Evolutionary conservation across 1,139 yeast genomes (phyloP), one percentile per base, ranked within the genome.

Genomic region (Wickerhamomyces sp.): DNA sequence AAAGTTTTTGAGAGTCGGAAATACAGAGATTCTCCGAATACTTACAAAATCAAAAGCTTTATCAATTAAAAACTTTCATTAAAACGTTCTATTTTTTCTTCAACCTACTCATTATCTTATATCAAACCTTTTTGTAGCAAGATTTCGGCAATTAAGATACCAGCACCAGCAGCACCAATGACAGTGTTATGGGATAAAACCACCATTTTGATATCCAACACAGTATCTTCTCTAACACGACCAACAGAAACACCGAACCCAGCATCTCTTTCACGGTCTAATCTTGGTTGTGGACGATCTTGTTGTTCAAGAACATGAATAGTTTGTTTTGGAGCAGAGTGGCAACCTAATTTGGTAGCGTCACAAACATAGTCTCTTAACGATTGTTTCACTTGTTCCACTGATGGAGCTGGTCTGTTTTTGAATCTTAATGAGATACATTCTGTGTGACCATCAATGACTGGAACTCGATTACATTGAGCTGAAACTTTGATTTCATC

Each of bases 121-220:
- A 91, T 78, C 59, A 89, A 71, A 48, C 79, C 76, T 72, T 85
- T 89, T 46, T 93, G 93, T 52, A 78, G 70, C 59, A 93, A 76
- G 50, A 89, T 75, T 71, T 93, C 99, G 42, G 96, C 99, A 67
- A 94, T 93, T 66, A 93, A 80, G 51, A 93, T 76, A 66, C 99
- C 99, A n/a, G 98, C 87, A 62, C 99, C 99, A 31, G 99, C 99
- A 60, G 99, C 99, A 62, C 99, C 99, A 57, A 93, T 87, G 59
- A 93, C 79, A 47, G 99, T 93, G 75, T 93, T 93, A 69, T 93
- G 99, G 27, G 97, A 90, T 56, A 93, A 75, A 31, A 90, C 94
- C 48, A 93, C 96, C 91, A 93, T 93, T 72, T 93, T 94, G 73
- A 80, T 81, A 66, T 94, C 99, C 59, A 93, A 76, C 11, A 93